Conservation (phyloP, 257 asterid species). For the Solanum appendiculatum region DNA sequence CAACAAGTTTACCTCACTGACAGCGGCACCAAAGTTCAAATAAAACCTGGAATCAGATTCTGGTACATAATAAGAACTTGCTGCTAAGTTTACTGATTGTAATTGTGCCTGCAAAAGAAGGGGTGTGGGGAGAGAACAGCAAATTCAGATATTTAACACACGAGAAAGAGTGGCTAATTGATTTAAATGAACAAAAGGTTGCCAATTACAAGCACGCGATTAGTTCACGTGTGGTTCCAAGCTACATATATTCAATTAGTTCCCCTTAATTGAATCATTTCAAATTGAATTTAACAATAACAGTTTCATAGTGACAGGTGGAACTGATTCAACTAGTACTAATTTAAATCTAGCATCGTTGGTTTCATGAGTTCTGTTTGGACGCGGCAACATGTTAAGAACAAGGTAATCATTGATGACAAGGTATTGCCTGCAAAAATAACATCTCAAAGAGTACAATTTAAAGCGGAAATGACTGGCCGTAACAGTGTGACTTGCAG, state of each 20-base stretch:
- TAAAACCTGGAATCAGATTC: slow-evolving; percentile 23
- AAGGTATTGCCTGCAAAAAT: too few relatives aligned
- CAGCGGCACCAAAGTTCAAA: slow-evolving; percentile 58
- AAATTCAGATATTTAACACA: background rate
- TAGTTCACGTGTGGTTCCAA: background rate
- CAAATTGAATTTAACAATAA: background rate
- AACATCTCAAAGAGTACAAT: background rate
- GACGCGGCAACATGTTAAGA: background rate
- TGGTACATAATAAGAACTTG: slow-evolving; percentile 44
- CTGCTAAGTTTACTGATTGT: slow-evolving; percentile 36
- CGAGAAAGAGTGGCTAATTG: too few relatives aligned
- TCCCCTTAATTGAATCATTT: background rate
- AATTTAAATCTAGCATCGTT: background rate
- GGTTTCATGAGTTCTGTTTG: background rate
- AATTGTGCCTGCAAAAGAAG: slow-evolving; percentile 34
- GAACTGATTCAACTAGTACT: background rate
- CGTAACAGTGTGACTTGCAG: background rate
- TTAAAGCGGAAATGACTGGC: background rate
- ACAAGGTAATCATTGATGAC: background rate
- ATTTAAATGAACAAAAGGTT: background rate
- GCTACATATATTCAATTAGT: background rate
- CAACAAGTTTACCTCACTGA: slow-evolving; percentile 46
- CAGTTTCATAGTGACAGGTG: background rate
- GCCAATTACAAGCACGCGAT: background rate
- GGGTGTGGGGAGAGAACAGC: background rate